These are phyloP conservation scores for Candida awuae DNA, from an alignment of 805 yeast species.

Conservation along the genomic window DNA sequence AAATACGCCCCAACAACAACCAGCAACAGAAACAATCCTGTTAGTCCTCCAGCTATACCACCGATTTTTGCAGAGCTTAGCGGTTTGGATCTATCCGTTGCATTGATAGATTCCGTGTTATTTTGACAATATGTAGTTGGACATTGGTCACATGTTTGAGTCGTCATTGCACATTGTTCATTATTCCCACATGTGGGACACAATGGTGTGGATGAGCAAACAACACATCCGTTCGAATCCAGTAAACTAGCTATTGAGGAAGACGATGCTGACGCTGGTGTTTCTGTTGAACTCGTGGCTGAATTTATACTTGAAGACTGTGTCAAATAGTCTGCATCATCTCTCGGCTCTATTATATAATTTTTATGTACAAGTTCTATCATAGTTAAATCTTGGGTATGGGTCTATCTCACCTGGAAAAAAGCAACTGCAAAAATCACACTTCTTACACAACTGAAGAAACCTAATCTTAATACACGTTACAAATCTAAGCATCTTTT, in stretches of 20 bases:
- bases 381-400: too few species aligned
- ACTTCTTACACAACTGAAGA: too few species aligned
- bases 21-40: conserved; percentile 46
- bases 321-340: not conserved
- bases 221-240: conserved; percentile 20
- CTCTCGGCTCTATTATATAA: too few species aligned
- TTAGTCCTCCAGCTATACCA: conserved; percentile 66
- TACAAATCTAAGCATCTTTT: too few species aligned
- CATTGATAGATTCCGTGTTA: conserved; percentile 16
- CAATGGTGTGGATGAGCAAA: conserved; percentile 28
- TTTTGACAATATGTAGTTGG: conserved; percentile 45
- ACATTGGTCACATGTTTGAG: conserved; percentile 51
- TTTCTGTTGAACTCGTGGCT: not conserved
- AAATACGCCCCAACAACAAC: conserved; percentile 33
- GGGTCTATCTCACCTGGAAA: too few species aligned
- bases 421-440: too few species aligned
- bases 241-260: not conserved
- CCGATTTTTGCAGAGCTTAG: conserved; percentile 33
- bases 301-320: not conserved
- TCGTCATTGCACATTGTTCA: conserved; percentile 47
- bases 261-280: not conserved
- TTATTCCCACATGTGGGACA: conserved; percentile 50
- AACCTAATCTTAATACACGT: too few species aligned
- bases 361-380: too few species aligned
- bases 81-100: conserved; percentile 12